Conservation (phyloP, 257 asterid genomes). For the Rauvolfia tetraphylla region DNA sequence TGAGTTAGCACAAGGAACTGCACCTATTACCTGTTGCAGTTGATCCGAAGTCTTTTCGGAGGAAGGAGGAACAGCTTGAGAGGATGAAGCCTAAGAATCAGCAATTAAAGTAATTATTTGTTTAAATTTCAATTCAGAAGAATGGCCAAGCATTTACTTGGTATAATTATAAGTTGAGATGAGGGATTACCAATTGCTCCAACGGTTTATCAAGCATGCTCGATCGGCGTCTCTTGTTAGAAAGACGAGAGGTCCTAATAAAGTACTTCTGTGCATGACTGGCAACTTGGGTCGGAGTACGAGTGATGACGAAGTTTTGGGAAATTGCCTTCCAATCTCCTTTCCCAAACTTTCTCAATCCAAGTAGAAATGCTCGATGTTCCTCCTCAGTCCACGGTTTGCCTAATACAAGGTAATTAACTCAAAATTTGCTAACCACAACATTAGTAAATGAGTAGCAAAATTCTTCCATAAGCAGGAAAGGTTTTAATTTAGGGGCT, state of each 20-base stretch:
- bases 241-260: neutral
- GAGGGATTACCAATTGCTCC: neutral
- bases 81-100: no score
- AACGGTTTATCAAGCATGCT: neutral
- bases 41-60: no score
- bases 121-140: no score
- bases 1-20: no score
- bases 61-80: no score
- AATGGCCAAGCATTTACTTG: no score
- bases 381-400: slow-evolving; percentile 55
- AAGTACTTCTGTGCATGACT: slow-evolving; percentile 65
- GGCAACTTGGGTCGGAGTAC: slow-evolving; percentile 60
- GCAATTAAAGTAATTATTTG: no score
- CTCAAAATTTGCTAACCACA: no score
- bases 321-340: slow-evolving; percentile 77
- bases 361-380: slow-evolving; percentile 45
- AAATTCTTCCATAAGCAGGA: neutral
- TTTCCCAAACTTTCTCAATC: slow-evolving; percentile 48
- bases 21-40: no score
- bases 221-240: neutral
- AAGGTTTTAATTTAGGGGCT: no score
- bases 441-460: no score
- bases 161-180: no score
- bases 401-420: slow-evolving; percentile 24
- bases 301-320: slow-evolving; percentile 37